Evolutionary conservation across 768 basidiomycete species (phyloP).

Genomic region (Boletus subcaerulescens): DNA sequence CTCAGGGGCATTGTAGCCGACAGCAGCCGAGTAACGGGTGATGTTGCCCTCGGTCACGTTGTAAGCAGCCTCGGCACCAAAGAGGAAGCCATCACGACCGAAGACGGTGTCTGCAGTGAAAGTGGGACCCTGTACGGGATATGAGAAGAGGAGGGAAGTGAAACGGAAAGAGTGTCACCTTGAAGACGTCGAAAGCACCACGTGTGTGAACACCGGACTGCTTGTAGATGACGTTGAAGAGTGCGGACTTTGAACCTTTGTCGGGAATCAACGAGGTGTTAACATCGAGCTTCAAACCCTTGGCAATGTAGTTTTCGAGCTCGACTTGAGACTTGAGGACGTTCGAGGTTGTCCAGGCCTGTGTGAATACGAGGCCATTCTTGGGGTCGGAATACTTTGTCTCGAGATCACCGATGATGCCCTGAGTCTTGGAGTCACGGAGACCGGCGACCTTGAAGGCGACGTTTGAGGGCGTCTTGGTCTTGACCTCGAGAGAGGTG

Average conservation of each 20-base stretch:
- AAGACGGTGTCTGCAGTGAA: constrained; percentile 95
- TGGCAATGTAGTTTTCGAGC: constrained; percentile 95
- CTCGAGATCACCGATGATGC: constrained; percentile 90
- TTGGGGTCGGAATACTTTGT: constrained; percentile 89
- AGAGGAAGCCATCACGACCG: constrained; percentile 95
- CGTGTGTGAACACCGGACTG: constrained; percentile 94
- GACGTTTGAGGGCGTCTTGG: constrained; percentile 83
- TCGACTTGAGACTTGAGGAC: constrained; percentile 88
- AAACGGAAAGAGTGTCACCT: constrained; percentile 47
- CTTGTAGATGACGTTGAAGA: constrained; percentile 87
- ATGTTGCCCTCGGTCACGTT: constrained; percentile 93
- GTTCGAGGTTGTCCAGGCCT: constrained; percentile 95
- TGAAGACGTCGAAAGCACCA: constrained; percentile 89
- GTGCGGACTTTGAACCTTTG: constrained; percentile 80
- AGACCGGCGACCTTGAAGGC: constrained; percentile 89
- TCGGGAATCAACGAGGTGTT: constrained; percentile 80
- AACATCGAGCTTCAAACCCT: constrained; percentile 95
- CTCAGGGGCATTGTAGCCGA: constrained; percentile 95
- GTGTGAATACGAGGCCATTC: constrained; percentile 91
- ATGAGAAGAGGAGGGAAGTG: background rate
- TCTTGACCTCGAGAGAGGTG: constrained; percentile 79
- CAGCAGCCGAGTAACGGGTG: constrained; percentile 86
- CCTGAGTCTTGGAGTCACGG: constrained; percentile 69
- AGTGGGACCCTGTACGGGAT: constrained; percentile 76
- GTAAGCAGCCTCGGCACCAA: constrained; percentile 95